phyloP scores from a whole-genome alignment of 2,329 filamentous ascomycete genomes.

The Plenodomus tracheiphilus region DNA sequence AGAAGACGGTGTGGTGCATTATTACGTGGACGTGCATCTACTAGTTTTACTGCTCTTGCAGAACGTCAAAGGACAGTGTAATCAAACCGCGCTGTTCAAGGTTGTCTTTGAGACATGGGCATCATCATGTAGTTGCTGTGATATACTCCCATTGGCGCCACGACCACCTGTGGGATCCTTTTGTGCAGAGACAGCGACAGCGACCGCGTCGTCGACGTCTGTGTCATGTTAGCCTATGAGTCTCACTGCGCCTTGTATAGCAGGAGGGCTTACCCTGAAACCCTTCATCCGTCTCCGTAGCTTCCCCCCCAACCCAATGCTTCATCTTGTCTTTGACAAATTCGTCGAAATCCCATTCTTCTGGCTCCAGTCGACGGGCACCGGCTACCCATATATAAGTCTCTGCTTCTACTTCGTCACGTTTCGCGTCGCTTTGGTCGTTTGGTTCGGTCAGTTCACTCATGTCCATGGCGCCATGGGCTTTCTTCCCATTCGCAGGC shows the following conservation, averaged over 20 bases:
- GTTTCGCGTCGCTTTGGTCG: constrained; percentile 33
- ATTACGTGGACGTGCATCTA: too few relatives aligned
- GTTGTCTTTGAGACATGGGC: constrained; percentile 20
- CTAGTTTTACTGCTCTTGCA: too few relatives aligned
- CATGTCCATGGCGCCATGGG: constrained; percentile 13
- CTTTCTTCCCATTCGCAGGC: constrained; percentile 13
- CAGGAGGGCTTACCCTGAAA: constrained; percentile 45
- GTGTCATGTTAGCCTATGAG: not conserved
- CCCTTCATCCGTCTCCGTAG: constrained; percentile 51
- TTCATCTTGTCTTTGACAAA: constrained; percentile 77
- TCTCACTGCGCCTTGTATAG: not conserved
- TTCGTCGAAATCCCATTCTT: constrained; percentile 86
- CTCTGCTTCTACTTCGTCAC: constrained; percentile 48
- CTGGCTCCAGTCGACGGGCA: constrained; percentile 61
- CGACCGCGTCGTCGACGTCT: constrained; percentile 53
- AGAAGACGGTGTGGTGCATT: too few relatives aligned
- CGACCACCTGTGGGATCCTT: constrained; percentile 52
- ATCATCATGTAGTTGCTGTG: constrained; percentile 37
- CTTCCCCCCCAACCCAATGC: constrained; percentile 56
- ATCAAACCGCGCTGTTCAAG: constrained; percentile 38
- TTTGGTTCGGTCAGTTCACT: constrained; percentile 19
- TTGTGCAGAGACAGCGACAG: constrained; percentile 42
- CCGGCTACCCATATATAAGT: constrained; percentile 58
- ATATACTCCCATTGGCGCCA: constrained; percentile 47
- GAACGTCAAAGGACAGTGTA: too few relatives aligned